These are phyloP conservation scores for Dentipellis sp. DNA, from an alignment of 768 basidiomycete genomes.

Conservation along the genomic window DNA sequence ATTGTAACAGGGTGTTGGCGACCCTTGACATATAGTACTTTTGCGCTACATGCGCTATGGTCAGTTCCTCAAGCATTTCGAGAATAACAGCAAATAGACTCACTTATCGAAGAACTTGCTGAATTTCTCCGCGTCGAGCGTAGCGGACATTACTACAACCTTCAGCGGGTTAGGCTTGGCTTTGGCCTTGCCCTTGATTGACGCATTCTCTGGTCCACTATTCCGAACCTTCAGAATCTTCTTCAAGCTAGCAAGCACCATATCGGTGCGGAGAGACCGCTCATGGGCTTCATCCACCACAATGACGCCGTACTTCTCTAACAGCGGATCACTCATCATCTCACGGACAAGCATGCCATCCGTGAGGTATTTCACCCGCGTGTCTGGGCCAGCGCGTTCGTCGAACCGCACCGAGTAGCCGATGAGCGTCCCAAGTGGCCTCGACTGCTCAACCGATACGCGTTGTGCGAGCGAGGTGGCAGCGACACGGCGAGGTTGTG, in stretches of 20 bases:
- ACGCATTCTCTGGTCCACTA: conserved; percentile 22
- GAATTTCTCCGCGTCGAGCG: conserved; percentile 92
- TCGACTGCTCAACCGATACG: conserved; percentile 78
- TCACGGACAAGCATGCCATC: conserved; percentile 98
- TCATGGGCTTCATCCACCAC: conserved; percentile 98
- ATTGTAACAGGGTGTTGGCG: conserved; percentile 88
- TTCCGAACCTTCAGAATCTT: conserved; percentile 66
- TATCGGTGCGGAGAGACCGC: conserved; percentile 86
- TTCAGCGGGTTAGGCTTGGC: conserved; percentile 63
- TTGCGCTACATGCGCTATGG: conserved; percentile 47
- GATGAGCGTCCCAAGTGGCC: conserved; percentile 63
- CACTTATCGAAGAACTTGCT: conserved; percentile 80
- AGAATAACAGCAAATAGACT: conserved; percentile 19
- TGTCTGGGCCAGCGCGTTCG: conserved; percentile 60
- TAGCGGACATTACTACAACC: conserved; percentile 95
- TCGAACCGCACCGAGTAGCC: conserved; percentile 98
- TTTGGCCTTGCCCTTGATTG: conserved; percentile 33
- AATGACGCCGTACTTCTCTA: conserved; percentile 79
- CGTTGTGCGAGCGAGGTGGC: conserved; percentile 90
- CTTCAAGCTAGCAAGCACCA: conserved; percentile 88
- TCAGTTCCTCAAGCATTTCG: neutral
- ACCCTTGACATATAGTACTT: conserved; percentile 85
- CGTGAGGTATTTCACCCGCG: conserved; percentile 92
- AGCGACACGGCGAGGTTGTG: conserved; percentile 92
- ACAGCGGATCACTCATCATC: conserved; percentile 66